phyloP scores from a whole-genome alignment of 805 yeast species.

The Ogataea nakhonphanomensis region DNA sequence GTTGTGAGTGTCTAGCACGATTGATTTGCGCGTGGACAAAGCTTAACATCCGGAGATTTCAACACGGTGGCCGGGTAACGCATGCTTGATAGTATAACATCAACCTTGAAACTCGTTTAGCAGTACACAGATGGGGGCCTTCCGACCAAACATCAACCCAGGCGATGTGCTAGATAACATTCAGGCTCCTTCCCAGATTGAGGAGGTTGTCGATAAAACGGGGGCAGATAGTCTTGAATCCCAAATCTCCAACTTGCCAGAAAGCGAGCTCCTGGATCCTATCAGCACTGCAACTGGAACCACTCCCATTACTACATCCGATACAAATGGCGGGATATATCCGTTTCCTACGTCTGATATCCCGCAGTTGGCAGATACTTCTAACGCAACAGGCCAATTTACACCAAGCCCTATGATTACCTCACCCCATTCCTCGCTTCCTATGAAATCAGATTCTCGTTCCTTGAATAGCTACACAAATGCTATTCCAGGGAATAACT shows the following conservation, averaged over 20 bases:
- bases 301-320: slow-evolving; percentile 3
- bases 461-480: slow-evolving; percentile 7
- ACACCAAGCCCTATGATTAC: slow-evolving; percentile 12
- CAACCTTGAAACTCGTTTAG: too few species aligned
- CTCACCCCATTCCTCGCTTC: slow-evolving; percentile 15
- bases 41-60: too few species aligned
- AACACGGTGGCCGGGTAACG: too few species aligned
- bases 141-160: slow-evolving; percentile 2
- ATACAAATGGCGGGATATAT: slow-evolving; percentile 1
- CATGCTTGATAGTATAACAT: too few species aligned
- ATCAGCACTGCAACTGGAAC: slow-evolving; percentile 9
- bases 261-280: slow-evolving; percentile 12
- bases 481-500: slow-evolving; percentile 9
- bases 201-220: slow-evolving; percentile 10
- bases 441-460: slow-evolving; percentile 1
- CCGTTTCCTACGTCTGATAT: slow-evolving; percentile 13
- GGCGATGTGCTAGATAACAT: slow-evolving; percentile 3
- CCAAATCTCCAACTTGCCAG: slow-evolving; percentile 6
- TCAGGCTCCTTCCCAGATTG: slow-evolving; percentile 9
- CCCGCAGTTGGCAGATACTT: slow-evolving; percentile 7
- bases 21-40: too few species aligned
- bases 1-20: too few species aligned
- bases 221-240: neutral
- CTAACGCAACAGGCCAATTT: slow-evolving; percentile 7
- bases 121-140: slow-evolving; percentile 8